phyloP scores from a whole-genome alignment of 192 early-diverging fungal species.

The Coemansia sp. region DNA sequence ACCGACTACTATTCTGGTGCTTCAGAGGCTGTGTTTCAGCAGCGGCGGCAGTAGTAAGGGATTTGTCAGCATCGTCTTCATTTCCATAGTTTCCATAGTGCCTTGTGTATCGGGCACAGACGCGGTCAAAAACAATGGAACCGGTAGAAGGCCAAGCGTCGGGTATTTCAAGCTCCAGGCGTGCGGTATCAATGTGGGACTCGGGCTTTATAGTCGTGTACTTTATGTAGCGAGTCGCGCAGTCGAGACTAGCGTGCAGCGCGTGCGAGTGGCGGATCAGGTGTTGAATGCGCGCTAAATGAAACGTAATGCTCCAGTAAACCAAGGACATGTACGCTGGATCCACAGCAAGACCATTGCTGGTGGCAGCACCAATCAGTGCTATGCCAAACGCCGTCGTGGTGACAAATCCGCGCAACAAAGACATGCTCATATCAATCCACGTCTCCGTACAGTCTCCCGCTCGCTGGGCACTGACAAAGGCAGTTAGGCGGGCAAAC shows the following conservation, averaged over 20 bases:
- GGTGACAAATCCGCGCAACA: constrained; percentile 20
- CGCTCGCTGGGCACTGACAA: constrained; percentile 1
- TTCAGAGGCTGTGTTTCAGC: no score
- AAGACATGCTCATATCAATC: constrained; percentile 38
- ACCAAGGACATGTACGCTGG: constrained; percentile 11
- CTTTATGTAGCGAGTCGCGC: constrained; percentile 8
- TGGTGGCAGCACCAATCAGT: background rate
- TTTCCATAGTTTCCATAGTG: background rate
- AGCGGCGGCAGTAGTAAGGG: background rate
- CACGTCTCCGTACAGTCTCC: constrained; percentile 37
- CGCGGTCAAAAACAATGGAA: constrained; percentile 50
- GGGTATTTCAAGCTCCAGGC: no score
- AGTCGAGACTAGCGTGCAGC: constrained; percentile 7
- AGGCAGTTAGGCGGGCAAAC: background rate
- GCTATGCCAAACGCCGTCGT: constrained; percentile 22
- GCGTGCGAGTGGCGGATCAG: constrained; percentile 28
- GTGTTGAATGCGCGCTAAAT: constrained; percentile 37
- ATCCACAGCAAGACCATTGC: background rate
- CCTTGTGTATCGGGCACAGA: constrained; percentile 59
- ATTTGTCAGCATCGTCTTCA: no score
- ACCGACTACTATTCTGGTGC: no score
- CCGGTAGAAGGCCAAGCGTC: constrained; percentile 56
- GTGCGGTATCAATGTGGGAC: background rate
- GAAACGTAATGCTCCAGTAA: constrained; percentile 15
- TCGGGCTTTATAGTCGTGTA: background rate